phyloP scores from a whole-genome alignment of 345 rosid species.

The Arabidopsis thaliana region DNA sequence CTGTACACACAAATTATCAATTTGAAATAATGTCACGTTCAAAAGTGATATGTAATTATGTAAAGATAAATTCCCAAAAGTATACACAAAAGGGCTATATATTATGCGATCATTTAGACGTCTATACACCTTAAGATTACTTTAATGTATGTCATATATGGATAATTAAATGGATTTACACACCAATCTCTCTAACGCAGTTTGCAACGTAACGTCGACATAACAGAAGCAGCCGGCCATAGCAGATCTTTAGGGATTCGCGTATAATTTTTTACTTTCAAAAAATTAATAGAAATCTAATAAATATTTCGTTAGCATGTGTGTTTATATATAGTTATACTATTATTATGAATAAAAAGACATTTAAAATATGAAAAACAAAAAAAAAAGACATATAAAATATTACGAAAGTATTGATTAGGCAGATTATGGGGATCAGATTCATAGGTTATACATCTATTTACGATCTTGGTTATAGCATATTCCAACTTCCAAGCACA shows the following conservation, averaged over 20 bases:
- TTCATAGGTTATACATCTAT: conserved; percentile 37
- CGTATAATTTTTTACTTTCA: conserved; percentile 1
- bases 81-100: not conserved
- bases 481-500: conserved; percentile 31
- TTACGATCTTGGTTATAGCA: conserved; percentile 21
- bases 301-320: conserved; percentile 7
- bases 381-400: not conserved
- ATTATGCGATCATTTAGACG: conserved; percentile 10
- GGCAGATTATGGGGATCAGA: conserved; percentile 40
- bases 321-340: not conserved
- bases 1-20: conserved; percentile 8
- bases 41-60: not conserved
- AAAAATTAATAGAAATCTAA: conserved; percentile 14
- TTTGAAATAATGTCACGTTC: conserved; percentile 10
- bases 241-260: conserved; percentile 73
- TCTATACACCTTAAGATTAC: conserved; percentile 6
- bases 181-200: conserved; percentile 6
- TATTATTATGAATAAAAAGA: not conserved
- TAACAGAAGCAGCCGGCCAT: conserved; percentile 45
- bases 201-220: conserved; percentile 36
- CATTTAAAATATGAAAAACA: too few species aligned
- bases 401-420: conserved; percentile 26
- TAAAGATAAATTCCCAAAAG: not conserved
- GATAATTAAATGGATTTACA: not conserved
- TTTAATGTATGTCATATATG: conserved; percentile 1